Percentiles rank a stretch among this genome's conserved stretches.
phyloP scores from a whole-genome alignment of 768 basidiomycete genomes.

The Tylopilus sp. region DNA sequence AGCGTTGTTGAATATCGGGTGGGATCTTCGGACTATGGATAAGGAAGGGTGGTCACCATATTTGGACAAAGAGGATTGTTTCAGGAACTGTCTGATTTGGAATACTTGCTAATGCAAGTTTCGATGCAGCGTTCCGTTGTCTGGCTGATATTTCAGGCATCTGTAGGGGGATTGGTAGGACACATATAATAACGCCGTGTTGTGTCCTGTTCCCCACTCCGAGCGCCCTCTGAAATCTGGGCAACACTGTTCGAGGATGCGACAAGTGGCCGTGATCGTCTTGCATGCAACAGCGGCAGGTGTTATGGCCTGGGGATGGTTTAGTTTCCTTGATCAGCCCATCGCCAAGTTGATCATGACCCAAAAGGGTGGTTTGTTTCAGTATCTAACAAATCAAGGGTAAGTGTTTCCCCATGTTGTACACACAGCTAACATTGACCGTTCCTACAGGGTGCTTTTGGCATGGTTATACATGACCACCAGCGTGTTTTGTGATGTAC shows the following conservation, averaged over 20 bases:
- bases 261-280: constrained; percentile 13
- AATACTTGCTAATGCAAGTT: too few relatives aligned
- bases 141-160: too few relatives aligned
- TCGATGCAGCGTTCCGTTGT: too few relatives aligned
- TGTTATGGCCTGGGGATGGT: constrained; percentile 38
- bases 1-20: too few relatives aligned
- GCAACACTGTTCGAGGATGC: constrained; percentile 3
- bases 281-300: constrained; percentile 32
- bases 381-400: constrained; percentile 82
- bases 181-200: too few relatives aligned
- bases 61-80: too few relatives aligned
- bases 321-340: constrained; percentile 9
- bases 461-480: constrained; percentile 42
- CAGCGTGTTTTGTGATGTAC: constrained; percentile 38
- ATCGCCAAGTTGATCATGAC: constrained; percentile 33
- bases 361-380: constrained; percentile 63
- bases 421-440: neutral
- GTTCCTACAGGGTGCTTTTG: constrained; percentile 22
- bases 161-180: too few relatives aligned
- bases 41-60: too few relatives aligned
- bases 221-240: neutral
- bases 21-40: too few relatives aligned
- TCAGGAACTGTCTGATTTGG: too few relatives aligned
- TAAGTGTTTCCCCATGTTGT: neutral
- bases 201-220: neutral